Conservation (phyloP, 2,329 filamentous ascomycete genomes). For the Hypomyces perniciosus region DNA sequence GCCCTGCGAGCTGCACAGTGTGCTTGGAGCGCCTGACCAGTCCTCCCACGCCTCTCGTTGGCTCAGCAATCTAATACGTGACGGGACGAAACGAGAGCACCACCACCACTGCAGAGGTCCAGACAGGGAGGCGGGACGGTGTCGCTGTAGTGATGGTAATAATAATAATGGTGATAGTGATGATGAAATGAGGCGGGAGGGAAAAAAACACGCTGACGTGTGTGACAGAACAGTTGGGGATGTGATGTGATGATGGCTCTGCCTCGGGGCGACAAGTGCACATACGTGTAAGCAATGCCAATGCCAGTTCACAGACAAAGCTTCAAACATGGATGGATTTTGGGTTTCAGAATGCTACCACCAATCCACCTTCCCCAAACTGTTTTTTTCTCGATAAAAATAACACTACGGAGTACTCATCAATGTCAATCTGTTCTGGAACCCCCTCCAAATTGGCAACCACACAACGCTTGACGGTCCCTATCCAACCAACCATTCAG, state of each 20-base stretch:
- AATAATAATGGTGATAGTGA: not conserved
- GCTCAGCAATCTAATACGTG: slow-evolving; percentile 1
- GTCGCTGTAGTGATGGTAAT: too few species aligned
- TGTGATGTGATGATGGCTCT: too few species aligned
- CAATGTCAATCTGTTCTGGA: too few species aligned
- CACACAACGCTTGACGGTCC: too few species aligned
- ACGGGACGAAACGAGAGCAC: slow-evolving; percentile 2
- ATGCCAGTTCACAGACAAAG: not conserved
- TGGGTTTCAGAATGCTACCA: too few species aligned
- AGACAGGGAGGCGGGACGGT: not conserved
- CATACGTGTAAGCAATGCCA: not conserved
- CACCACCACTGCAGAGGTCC: not conserved
- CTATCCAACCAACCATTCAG: not conserved
- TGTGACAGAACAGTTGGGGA: too few species aligned
- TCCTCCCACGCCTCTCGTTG: slow-evolving; percentile 1
- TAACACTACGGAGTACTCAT: too few species aligned
- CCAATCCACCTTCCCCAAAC: too few species aligned
- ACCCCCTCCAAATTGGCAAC: too few species aligned
- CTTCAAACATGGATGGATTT: too few species aligned
- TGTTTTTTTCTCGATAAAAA: too few species aligned
- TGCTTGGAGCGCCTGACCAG: slow-evolving; percentile 9
- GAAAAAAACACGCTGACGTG: not conserved
- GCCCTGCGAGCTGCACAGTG: slow-evolving; percentile 11
- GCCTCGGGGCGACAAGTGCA: too few species aligned
- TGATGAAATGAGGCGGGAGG: slow-evolving; percentile 5